A percentile compares a stretch with the other conserved stretches of the same genome.
These are phyloP conservation scores for Parsonsia alboflavescens DNA, from an alignment of 257 asterid genomes.

Conservation along the genomic window DNA sequence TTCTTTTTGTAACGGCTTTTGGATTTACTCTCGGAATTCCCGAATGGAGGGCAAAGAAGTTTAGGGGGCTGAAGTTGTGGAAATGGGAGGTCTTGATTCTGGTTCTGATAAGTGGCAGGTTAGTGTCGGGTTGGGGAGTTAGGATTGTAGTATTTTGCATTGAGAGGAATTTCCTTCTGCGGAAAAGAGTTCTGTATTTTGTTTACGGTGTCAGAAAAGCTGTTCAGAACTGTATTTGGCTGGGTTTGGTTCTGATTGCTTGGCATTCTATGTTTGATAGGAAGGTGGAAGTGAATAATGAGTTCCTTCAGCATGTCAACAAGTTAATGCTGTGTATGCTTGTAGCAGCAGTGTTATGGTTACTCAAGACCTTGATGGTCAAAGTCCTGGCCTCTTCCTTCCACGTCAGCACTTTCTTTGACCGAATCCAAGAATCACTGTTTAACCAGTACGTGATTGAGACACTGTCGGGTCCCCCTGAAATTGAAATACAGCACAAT, in stretches of 20 bases:
- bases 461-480: slow-evolving; percentile 71
- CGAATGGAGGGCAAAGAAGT: slow-evolving; percentile 24
- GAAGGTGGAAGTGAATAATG: slow-evolving; percentile 42
- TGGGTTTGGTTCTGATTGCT: slow-evolving; percentile 69
- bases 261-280: slow-evolving; percentile 79
- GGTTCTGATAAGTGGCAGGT: slow-evolving; percentile 72
- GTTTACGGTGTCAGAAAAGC: slow-evolving; percentile 76
- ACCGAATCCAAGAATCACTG: slow-evolving; percentile 76
- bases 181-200: slow-evolving; percentile 73
- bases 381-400: slow-evolving; percentile 89
- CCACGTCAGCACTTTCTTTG: slow-evolving; percentile 94
- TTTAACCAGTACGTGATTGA: slow-evolving; percentile 83
- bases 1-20: slow-evolving; percentile 45
- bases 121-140: slow-evolving; percentile 84
- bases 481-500: slow-evolving; percentile 43
- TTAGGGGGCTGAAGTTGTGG: slow-evolving; percentile 64
- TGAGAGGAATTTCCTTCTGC: slow-evolving; percentile 72
- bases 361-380: slow-evolving; percentile 85
- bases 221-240: slow-evolving; percentile 87
- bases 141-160: slow-evolving; percentile 55
- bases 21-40: slow-evolving; percentile 35
- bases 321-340: slow-evolving; percentile 69
- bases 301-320: slow-evolving; percentile 52
- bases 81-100: slow-evolving; percentile 78
- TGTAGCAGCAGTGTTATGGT: slow-evolving; percentile 64